phyloP scores from a whole-genome alignment of 2,329 filamentous ascomycete genomes.

The Dothidotthia symphoricarpi region DNA sequence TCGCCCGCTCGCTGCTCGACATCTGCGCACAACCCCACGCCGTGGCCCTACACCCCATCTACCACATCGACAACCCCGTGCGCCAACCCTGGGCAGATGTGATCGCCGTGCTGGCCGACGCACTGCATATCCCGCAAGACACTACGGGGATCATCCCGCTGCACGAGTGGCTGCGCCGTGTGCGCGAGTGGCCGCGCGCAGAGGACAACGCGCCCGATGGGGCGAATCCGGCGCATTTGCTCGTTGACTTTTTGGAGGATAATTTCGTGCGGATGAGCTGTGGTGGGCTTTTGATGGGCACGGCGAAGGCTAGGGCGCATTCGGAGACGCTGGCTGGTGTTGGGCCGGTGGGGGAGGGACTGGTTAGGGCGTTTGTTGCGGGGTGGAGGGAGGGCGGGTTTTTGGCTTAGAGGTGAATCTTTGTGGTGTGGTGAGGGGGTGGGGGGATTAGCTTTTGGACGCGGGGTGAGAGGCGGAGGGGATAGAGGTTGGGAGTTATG shows the following conservation, averaged over 20 bases:
- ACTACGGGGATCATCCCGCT: constrained; percentile 39
- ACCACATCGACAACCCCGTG: constrained; percentile 50
- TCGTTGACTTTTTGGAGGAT: constrained; percentile 37
- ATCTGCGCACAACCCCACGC: too few species aligned
- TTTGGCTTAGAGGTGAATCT: constrained; percentile 1
- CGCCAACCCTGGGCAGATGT: constrained; percentile 45
- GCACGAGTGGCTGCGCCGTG: constrained; percentile 43
- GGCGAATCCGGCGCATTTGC: constrained; percentile 31
- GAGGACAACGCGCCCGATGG: background rate
- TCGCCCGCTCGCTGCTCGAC: too few species aligned
- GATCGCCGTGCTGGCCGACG: constrained; percentile 34
- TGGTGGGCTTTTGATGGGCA: constrained; percentile 46
- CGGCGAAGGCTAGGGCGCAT: constrained; percentile 35
- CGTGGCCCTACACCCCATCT: too few species aligned
- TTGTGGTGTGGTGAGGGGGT: too few species aligned
- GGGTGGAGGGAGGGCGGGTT: constrained; percentile 11
- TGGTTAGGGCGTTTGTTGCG: constrained; percentile 8
- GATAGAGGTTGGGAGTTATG: too few species aligned
- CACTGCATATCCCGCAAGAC: constrained; percentile 18
- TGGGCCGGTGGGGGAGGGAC: constrained; percentile 7
- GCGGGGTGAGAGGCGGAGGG: too few species aligned
- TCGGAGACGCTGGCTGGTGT: constrained; percentile 36
- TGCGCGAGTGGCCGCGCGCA: constrained; percentile 22
- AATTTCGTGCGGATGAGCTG: constrained; percentile 48
- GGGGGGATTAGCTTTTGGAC: too few species aligned